These are phyloP conservation scores for Aspergillus panamensis DNA, from an alignment of 495 filamentous ascomycete species.

Conservation along the genomic window DNA sequence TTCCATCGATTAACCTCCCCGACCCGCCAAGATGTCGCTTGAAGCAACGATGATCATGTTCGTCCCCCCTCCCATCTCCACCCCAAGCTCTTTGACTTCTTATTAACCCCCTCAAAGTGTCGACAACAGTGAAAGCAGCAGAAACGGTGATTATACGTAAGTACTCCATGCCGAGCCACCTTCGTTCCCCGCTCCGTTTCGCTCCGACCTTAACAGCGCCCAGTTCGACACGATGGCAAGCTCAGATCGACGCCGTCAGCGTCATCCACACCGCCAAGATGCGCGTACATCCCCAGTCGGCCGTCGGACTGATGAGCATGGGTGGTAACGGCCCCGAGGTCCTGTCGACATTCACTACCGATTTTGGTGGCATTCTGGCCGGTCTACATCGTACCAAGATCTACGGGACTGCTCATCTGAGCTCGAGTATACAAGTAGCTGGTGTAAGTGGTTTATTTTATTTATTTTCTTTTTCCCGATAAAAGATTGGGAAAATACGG, in stretches of 20 bases:
- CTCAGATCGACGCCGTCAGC: constrained; percentile 89
- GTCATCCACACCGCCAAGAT: constrained; percentile 94
- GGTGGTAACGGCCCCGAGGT: constrained; percentile 95
- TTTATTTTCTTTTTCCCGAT: too few species aligned
- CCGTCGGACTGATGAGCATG: constrained; percentile 98
- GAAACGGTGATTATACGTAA: constrained; percentile 87
- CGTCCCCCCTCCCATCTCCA: constrained; percentile 27
- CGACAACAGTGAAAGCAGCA: constrained; percentile 96
- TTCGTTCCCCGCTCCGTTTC: neutral
- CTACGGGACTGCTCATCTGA: constrained; percentile 76
- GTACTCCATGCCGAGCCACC: constrained; percentile 5
- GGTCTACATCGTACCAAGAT: constrained; percentile 95
- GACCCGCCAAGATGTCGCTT: constrained; percentile 57
- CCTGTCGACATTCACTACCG: constrained; percentile 88
- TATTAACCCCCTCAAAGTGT: constrained; percentile 54
- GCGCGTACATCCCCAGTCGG: constrained; percentile 90
- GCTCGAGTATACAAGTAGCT: constrained; percentile 91
- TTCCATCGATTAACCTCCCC: neutral
- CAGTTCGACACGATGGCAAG: constrained; percentile 89
- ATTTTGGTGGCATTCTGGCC: constrained; percentile 90
- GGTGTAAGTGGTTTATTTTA: constrained; percentile 61
- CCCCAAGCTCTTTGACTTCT: constrained; percentile 16
- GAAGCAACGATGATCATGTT: constrained; percentile 76
- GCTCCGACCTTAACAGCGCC: constrained; percentile 21
- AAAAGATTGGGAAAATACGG: too few species aligned